These are phyloP conservation scores for Saussurea involucrata DNA, from an alignment of 129 eudicot genomes.

Conservation along the genomic window DNA sequence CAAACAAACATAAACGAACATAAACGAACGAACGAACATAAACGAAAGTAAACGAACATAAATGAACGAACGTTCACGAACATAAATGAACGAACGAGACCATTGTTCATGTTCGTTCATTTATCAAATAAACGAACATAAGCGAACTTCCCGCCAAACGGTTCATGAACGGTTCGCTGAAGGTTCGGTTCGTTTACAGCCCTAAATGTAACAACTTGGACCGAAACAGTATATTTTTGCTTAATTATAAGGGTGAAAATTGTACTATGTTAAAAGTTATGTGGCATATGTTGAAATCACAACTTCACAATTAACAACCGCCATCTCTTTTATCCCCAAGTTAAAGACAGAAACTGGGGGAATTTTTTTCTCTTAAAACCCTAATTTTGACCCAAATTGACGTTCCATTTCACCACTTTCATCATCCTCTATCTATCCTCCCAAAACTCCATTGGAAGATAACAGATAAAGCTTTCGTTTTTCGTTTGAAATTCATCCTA, in stretches of 20 bases:
- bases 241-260: neutral
- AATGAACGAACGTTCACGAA: no score
- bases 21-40: no score
- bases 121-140: no score
- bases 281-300: neutral
- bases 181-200: no score
- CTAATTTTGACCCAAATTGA: slow-evolving; percentile 1
- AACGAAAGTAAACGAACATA: no score
- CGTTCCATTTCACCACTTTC: slow-evolving; percentile 23
- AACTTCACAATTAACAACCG: neutral
- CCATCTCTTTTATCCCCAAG: neutral
- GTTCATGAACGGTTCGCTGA: no score
- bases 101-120: no score
- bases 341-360: neutral
- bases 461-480: slow-evolving; percentile 21
- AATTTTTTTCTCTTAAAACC: neutral
- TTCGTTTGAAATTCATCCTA: neutral
- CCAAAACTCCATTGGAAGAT: slow-evolving; percentile 30
- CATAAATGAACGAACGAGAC: no score
- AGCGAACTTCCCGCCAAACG: no score
- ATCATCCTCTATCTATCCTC: slow-evolving; percentile 30
- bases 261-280: neutral
- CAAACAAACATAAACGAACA: no score
- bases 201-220: no score
- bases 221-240: neutral